Evolutionary conservation across 2,329 filamentous ascomycete genomes (phyloP), one percentile per base, ranked within the genome.

Genomic region (Tympanopsis confertula): DNA sequence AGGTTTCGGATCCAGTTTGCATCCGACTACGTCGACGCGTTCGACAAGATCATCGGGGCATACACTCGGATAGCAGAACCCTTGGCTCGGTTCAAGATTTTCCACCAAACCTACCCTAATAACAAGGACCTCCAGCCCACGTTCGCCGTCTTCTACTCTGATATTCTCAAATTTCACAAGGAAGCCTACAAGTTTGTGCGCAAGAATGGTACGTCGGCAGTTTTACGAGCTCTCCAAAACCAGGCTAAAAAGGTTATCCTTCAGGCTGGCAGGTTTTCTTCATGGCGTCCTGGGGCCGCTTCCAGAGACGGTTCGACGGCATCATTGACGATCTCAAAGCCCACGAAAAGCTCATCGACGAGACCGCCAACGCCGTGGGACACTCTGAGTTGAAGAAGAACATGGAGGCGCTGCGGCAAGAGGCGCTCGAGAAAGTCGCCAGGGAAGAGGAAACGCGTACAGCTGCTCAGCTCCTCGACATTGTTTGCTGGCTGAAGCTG

Each of bases 111-210:
- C 0, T 65, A 63, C 15, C 35, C 28, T 1, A 38, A 37, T 0
- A 45, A 62, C 4, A 20, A 41, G 0, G 46, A 58, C 0, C 59
- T 71, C 20, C 61, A 68, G 22, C 44, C 58, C 10, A 54, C 59
- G 0, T 41, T 70, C 0, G 62, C 60, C 0, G 40, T 62, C 0
- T 63, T 66, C 20, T 71, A 70, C 29, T 47, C 56, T 1, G 63
- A 71, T n/a, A 67, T 71, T 15, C 48, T 71, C 0, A 42, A 59
- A 12, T 71, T 71, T 26, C 67, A 71, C 36, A 56, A 57, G 17
- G 35, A 58, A 3, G 62, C 65, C 0, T 70, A 71, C 40, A 58
- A 57, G 13, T 68, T 68, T 30, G 55, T 71, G 14, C 48, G 54
- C 0, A 42, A 55, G 19, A 54, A 47, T 13, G 37, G 56, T 57